phyloP scores from a whole-genome alignment of 176 grass and related monocot species.

The Canna indica region DNA sequence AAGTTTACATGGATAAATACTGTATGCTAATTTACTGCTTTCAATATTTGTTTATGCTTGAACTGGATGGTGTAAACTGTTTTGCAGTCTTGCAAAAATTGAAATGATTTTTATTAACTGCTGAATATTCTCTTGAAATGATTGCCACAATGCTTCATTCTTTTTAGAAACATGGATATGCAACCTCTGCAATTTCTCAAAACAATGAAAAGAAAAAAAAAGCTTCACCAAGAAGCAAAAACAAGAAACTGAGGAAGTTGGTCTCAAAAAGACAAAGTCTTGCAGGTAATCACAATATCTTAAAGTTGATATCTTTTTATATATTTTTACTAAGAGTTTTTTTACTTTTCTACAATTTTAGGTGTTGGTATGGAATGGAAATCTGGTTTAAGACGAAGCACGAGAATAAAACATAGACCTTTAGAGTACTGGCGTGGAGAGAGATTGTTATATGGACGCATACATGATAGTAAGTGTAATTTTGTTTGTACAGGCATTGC shows the following conservation, averaged over 20 bases:
- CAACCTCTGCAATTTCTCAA: conserved; percentile 18
- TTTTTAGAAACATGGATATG: conserved; percentile 27
- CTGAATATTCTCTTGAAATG: neutral
- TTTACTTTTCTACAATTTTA: conserved; percentile 17
- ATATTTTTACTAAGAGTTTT: conserved; percentile 10
- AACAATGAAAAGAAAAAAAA: conserved; percentile 31
- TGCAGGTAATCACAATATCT: conserved; percentile 35
- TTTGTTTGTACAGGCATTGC: neutral
- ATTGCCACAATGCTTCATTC: neutral
- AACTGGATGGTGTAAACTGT: no score
- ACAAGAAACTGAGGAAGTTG: conserved; percentile 27
- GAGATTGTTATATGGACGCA: conserved; percentile 54
- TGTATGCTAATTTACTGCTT: no score
- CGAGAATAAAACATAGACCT: conserved; percentile 53
- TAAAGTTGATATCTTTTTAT: conserved; percentile 3
- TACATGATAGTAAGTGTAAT: conserved; percentile 62
- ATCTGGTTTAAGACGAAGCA: conserved; percentile 63
- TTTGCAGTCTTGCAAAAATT: neutral
- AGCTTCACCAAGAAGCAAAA: conserved; percentile 26
- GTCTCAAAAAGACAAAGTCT: conserved; percentile 29
- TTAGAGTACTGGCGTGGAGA: conserved; percentile 73
- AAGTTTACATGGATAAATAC: no score
- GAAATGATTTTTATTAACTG: neutral
- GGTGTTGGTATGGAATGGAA: conserved; percentile 49
- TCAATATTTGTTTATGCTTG: no score